Base-by-base conservation (phyloP, 371 early-diverging fungal genomes). In the Mycotypha africana region DNA sequence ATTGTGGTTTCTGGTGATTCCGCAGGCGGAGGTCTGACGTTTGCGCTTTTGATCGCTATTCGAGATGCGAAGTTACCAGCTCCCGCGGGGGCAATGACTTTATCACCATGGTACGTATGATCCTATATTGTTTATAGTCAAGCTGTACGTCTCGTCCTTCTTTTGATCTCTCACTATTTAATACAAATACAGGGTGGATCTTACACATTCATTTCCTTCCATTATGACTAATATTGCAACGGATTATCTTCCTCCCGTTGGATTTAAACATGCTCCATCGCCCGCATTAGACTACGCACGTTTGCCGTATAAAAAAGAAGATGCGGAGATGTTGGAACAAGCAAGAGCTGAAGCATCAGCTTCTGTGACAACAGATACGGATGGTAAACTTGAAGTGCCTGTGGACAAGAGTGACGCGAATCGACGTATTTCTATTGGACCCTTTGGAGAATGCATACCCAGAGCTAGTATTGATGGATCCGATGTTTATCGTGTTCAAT, bases 1-100 rank as follows among this genome's bases (percentile, higher is more conserved):
- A 81, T 93, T 44, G 70, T 89, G 19, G 45, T 93, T 30, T 72
- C 82, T 45, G 94, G 94, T 3, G 93, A 91, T 47, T 84, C 85
- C 16, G 91, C 92, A 0, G 92, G 92, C 11, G 86, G 88, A 11
- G 79, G 82, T 16, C 63, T 58, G 51, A 66, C 64, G 1, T 67
- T 64, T 62, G 74, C 60, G 17, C 67, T 68, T 31, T 59, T 79
- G 37, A 34, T 64, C 41, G 72, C 60, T 19, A 72, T 74, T 57
- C 80, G 67, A 45, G 78, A 80, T 56, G 68, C 70, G 12, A 61
- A 65, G 1, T 45, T 80, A 34, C 69, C 76, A 12, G 38, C 62
- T 36, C 80, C 80, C 2, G 78, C 60, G 16, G 80, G 78, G 17
- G 64, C 65, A 38, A 41, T 73, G 52, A 44, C 58, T 0, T n/a